Conservation (phyloP, 1,284 basidiomycete genomes). For the Apiotrichum domesticum region DNA sequence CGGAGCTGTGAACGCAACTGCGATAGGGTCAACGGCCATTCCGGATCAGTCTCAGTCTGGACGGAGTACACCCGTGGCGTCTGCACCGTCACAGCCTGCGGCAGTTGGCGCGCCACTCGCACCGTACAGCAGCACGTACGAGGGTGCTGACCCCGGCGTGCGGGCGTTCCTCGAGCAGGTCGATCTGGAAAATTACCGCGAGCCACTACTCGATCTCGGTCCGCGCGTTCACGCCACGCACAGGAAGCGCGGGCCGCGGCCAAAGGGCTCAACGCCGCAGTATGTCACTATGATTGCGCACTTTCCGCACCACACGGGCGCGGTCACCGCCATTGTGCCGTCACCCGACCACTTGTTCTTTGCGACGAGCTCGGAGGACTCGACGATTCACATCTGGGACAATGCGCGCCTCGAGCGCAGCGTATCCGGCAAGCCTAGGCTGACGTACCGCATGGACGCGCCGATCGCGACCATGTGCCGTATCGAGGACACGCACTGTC, state of each 20-base stretch:
- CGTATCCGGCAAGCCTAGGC: conserved; percentile 49
- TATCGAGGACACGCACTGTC: conserved; percentile 76
- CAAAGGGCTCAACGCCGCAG: conserved; percentile 51
- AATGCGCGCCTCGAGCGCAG: conserved; percentile 70
- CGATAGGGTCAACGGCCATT: conserved; percentile 53
- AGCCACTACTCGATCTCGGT: conserved; percentile 81
- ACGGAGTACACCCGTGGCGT: conserved; percentile 25
- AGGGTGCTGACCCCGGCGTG: conserved; percentile 79
- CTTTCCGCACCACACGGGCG: conserved; percentile 73
- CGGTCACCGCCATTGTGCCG: conserved; percentile 73
- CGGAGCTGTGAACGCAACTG: conserved; percentile 70
- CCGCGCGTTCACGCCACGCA: conserved; percentile 71
- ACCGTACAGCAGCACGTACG: conserved; percentile 49
- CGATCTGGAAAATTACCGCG: conserved; percentile 75
- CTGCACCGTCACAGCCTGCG: conserved; percentile 7
- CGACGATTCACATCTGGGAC: conserved; percentile 78
- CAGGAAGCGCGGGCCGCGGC: conserved; percentile 60
- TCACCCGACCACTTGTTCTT: conserved; percentile 95
- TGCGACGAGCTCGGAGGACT: conserved; percentile 78
- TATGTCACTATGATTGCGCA: conserved; percentile 78
- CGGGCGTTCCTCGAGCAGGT: conserved; percentile 77
- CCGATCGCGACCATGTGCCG: conserved; percentile 74
- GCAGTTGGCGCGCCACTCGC: conserved; percentile 16
- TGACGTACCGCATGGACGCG: conserved; percentile 50
- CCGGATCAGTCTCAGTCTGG: conserved; percentile 41